phyloP scores from a whole-genome alignment of 116 monocot species.

The Cymodocea nodosa region DNA sequence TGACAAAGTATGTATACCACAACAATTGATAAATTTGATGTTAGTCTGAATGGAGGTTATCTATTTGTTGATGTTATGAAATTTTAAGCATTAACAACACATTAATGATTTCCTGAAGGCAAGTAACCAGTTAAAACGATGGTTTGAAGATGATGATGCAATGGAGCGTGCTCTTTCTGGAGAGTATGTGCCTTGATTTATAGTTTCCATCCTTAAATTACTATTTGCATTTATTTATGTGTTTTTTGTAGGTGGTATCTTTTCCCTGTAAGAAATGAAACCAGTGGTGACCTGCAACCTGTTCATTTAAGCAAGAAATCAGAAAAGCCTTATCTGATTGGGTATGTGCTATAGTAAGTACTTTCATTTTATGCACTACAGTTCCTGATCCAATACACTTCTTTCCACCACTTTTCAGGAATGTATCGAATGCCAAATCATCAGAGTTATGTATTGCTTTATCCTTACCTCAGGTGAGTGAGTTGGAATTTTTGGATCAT shows the following conservation, averaged over 20 bases:
- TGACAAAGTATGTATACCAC: slow-evolving; percentile 55
- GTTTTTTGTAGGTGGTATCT: slow-evolving; percentile 68
- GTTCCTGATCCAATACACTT: background rate
- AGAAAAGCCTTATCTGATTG: slow-evolving; percentile 32
- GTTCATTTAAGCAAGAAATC: slow-evolving; percentile 56
- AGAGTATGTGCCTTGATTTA: slow-evolving; percentile 50
- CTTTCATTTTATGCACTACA: background rate
- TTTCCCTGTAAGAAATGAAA: slow-evolving; percentile 35
- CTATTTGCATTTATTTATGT: background rate
- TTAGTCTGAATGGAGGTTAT: no score
- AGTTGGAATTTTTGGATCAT: background rate
- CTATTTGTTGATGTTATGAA: no score
- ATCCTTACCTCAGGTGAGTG: slow-evolving; percentile 55
- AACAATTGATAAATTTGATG: background rate
- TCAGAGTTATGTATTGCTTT: slow-evolving; percentile 34
- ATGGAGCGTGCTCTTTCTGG: slow-evolving; percentile 82
- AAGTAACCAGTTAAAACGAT: slow-evolving; percentile 55
- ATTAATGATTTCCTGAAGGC: slow-evolving; percentile 42
- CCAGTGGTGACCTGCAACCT: slow-evolving; percentile 21
- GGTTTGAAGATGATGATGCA: slow-evolving; percentile 99
- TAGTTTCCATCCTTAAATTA: background rate
- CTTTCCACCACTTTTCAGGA: slow-evolving; percentile 30
- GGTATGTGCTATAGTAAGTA: slow-evolving; percentile 25
- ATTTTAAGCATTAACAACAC: background rate
- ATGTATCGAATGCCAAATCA: slow-evolving; percentile 5